Evolutionary conservation across 805 yeast species (phyloP), one percentile per base, ranked within the genome.

Genomic region (Wickerhamiella lipophila): DNA sequence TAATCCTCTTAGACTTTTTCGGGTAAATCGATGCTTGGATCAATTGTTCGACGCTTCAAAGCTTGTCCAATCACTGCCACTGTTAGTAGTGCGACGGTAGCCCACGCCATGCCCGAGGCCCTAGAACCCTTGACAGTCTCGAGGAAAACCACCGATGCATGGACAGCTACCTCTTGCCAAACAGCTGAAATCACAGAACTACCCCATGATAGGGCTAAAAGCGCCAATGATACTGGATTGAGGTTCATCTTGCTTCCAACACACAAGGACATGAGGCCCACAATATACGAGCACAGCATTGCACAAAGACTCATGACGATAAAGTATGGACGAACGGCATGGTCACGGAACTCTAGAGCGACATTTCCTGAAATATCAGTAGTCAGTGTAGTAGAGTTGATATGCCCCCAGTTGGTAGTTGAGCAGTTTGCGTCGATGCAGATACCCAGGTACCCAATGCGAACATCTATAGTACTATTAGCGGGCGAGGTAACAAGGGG

Each of bases 111-210:
- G 9, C 52, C 57, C 1, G 56, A 52, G 3, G 57, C 58, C 3
- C 53, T 42, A 22, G 47, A 38, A 11, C 58, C 58, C 9, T 47
- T 50, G 19, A 34, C 41, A 6, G 51, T 51, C 1, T 19, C 52
- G 13, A 47, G 16, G 6, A 55, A 52, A 6, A 34, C 43, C 6
- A 50, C 48, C 6, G 56, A 55, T 11, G 54, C 47, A 13, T 55
- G 56, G 2, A 51, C 57, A 2, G 57, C 58, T 0, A 54, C 57
- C 42, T 55, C 55, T 46, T 55, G 58, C 58, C 58, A 55, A 15
- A 51, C 49, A 3, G 56, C 56, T 5, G 56, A 41, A 6, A 54
- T 35, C 13, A 46, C 23, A 5, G 51, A 27, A 26, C 47, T 46
- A 9, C 26, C 46, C 42, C 51, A 47, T 11, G 53, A 25, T 11